Base-by-base conservation (phyloP, 176 grass and related monocot genomes). In the Olyra latifolia region DNA sequence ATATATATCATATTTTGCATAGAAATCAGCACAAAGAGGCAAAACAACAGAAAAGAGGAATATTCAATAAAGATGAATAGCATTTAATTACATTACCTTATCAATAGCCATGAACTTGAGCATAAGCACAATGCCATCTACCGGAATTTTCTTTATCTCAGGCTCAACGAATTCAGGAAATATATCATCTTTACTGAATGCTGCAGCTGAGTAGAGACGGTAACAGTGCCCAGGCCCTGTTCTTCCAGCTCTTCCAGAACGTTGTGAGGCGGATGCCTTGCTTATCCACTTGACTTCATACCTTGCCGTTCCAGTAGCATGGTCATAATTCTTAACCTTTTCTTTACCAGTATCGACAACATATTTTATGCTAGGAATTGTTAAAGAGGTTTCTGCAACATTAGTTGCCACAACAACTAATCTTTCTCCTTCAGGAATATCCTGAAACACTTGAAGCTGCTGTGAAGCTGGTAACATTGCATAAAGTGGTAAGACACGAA, bases 231-330 rank as follows among this genome's bases (percentile, higher is more conserved):
- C 96, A 78, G 96, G 96, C 43, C 88, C 96, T 65, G 87, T 90
- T 90, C 96, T 90, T 79, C 96, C 96, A 65, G 96, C 90, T 85
- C 96, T 88, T 71, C 96, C 96, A 53, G 90, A 75, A 80, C 96
- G 88, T 84, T 99, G 96, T 61, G 90, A 89, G 24, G 92, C 92
- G 45, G 92, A 95, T 39, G 92, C 96, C 77, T 99, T 99, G 90
- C 96, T 95, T 90, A 99, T 99, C 96, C 96, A 99, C 48, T 55
- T 80, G 52, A 99, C 59, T 83, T 99, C 96, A 82, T 95, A 99
- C 45, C 79, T 87, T 74, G 92, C 87, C 75, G 88, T 92, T 35
- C 96, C 92, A 61, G 84, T 93, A 52, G 84, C 74, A 88, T 93
- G 87, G 55, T 89, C 70, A 43, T 95, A 99, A 69, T 89, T 93